Conservation (phyloP, 345 rosid genomes). For the Noccaea bulbosa region DNA sequence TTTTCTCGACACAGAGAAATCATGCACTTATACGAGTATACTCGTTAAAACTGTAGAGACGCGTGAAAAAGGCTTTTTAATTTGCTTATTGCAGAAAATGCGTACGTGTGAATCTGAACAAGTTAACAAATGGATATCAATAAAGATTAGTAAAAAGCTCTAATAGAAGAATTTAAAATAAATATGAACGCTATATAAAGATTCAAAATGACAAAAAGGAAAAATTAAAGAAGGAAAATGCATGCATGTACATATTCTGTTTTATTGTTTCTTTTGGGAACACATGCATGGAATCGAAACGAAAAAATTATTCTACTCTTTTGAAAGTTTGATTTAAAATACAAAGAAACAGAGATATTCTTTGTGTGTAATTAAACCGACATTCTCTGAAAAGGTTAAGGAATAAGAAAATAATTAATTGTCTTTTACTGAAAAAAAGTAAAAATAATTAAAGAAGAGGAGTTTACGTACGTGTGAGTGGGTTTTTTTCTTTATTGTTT, state of each 20-base stretch:
- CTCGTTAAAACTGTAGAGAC: constrained; percentile 22
- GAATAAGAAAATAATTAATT: neutral
- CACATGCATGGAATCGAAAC: constrained; percentile 24
- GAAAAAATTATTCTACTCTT: neutral
- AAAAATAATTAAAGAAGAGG: neutral
- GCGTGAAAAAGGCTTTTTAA: constrained; percentile 38
- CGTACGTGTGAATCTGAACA: constrained; percentile 36
- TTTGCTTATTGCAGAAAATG: constrained; percentile 15
- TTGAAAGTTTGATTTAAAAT: constrained; percentile 15
- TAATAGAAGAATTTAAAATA: constrained; percentile 22
- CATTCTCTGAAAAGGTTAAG: constrained; percentile 22
- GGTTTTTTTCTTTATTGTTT: neutral
- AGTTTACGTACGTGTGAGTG: constrained; percentile 6
- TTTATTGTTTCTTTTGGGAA: constrained; percentile 32
- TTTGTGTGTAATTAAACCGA: constrained; percentile 22
- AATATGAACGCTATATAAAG: constrained; percentile 42
- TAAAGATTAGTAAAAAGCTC: constrained; percentile 30
- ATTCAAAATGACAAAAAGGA: constrained; percentile 4
- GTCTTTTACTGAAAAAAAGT: neutral
- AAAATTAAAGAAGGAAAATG: constrained; percentile 17
- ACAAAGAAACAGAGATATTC: neutral
- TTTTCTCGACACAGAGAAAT: constrained; percentile 19
- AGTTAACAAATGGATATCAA: constrained; percentile 12
- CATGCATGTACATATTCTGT: constrained; percentile 39
- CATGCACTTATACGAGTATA: constrained; percentile 33